A percentile compares a stretch with the other conserved stretches of the same genome.
Evolutionary conservation across 2,329 filamentous ascomycete species (phyloP).

Genomic region (Pyrenochaeta sp.): DNA sequence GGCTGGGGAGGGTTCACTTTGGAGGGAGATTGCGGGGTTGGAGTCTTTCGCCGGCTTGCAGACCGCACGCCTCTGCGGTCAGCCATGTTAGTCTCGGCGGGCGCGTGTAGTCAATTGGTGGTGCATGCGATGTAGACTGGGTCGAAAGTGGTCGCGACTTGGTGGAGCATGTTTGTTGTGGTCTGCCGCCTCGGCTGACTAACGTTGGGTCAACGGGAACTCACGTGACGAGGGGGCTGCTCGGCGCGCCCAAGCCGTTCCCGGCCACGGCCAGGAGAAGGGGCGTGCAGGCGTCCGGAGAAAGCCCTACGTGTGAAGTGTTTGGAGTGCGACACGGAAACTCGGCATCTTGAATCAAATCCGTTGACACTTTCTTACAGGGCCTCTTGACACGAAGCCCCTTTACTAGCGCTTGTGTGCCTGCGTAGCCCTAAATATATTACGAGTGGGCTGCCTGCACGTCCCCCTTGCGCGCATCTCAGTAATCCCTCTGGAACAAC

Average conservation of each 20-base stretch:
- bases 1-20: conserved; percentile 25
- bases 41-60: conserved; percentile 45
- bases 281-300: conserved; percentile 22
- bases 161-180: conserved; percentile 18
- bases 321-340: conserved; percentile 21
- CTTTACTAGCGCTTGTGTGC: conserved; percentile 23
- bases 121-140: conserved; percentile 15
- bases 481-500: conserved; percentile 13
- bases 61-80: conserved; percentile 43
- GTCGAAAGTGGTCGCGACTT: conserved; percentile 2
- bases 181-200: conserved; percentile 1
- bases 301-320: conserved; percentile 19
- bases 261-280: conserved; percentile 30
- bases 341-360: conserved; percentile 9
- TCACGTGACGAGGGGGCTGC: conserved; percentile 22
- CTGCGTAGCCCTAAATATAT: conserved; percentile 19
- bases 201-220: conserved; percentile 6
- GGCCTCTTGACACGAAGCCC: conserved; percentile 11
- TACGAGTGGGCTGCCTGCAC: conserved; percentile 28
- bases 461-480: conserved; percentile 40
- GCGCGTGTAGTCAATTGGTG: conserved; percentile 1
- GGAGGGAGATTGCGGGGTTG: conserved; percentile 37
- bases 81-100: conserved; percentile 33
- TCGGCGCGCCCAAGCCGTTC: conserved; percentile 9
- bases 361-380: conserved; percentile 13